Evolutionary conservation across 2,329 filamentous ascomycete genomes (phyloP).

Genomic region (Phialemonium atrogriseum): DNA sequence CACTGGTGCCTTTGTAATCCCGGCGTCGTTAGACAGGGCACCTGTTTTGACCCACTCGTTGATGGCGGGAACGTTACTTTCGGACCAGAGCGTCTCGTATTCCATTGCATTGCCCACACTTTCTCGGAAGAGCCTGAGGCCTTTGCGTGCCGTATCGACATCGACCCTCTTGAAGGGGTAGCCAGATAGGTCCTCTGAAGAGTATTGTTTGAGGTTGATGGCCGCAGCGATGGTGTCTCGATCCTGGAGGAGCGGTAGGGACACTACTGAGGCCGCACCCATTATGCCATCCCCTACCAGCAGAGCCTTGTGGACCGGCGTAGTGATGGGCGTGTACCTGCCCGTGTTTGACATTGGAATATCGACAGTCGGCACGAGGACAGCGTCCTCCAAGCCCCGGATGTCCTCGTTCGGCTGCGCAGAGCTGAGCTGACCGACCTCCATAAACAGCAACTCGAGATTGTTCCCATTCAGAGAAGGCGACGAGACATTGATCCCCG

Average conservation of each 20-base stretch:
- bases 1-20: slow-evolving; percentile 56
- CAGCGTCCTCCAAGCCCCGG: slow-evolving; percentile 47
- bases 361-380: slow-evolving; percentile 69
- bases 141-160: slow-evolving; percentile 50
- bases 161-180: slow-evolving; percentile 54
- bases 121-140: slow-evolving; percentile 58
- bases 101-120: slow-evolving; percentile 60
- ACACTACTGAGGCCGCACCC: slow-evolving; percentile 50
- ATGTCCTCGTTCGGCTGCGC: slow-evolving; percentile 34
- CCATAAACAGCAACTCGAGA: slow-evolving; percentile 55
- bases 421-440: no score
- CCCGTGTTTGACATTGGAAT: slow-evolving; percentile 58
- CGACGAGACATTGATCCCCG: slow-evolving; percentile 55
- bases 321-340: slow-evolving; percentile 58
- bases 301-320: slow-evolving; percentile 77
- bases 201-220: slow-evolving; percentile 35
- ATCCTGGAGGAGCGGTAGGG: slow-evolving; percentile 30
- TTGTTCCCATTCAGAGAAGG: slow-evolving; percentile 51
- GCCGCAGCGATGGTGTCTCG: slow-evolving; percentile 41
- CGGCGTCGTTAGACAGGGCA: slow-evolving; percentile 27
- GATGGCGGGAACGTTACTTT: slow-evolving; percentile 59
- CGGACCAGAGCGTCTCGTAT: slow-evolving; percentile 68
- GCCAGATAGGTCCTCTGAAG: slow-evolving; percentile 29
- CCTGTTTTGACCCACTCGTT: slow-evolving; percentile 56
- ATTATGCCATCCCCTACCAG: slow-evolving; percentile 65